Evolutionary conservation across 441 rosid species (phyloP).

Genomic region (Gossypium trilobum): DNA sequence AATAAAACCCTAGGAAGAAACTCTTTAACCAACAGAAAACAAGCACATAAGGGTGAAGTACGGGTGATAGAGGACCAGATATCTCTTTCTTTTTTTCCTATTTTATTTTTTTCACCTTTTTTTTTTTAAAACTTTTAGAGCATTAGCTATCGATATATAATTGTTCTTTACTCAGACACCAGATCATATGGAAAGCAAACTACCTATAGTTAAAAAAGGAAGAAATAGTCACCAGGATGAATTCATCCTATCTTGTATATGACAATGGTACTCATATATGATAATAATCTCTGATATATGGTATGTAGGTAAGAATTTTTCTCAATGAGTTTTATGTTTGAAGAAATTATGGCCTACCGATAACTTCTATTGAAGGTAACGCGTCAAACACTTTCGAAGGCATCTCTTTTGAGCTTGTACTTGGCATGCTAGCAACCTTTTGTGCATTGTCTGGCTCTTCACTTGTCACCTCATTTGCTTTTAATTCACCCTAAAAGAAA

Average conservation of each 20-base stretch:
- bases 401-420: slow-evolving; percentile 30
- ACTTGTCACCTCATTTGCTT: slow-evolving; percentile 18
- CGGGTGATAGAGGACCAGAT: not conserved
- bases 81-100: not conserved
- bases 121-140: not conserved
- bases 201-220: not conserved
- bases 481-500: slow-evolving; percentile 32
- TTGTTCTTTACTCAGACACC: not conserved
- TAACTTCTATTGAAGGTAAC: slow-evolving; percentile 48
- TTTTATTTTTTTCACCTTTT: not conserved
- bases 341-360: slow-evolving; percentile 42
- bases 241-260: not conserved
- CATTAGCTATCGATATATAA: not conserved
- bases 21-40: not conserved
- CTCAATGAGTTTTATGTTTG: not conserved
- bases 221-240: not conserved
- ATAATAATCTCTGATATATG: not conserved
- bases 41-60: not conserved
- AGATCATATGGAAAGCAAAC: not conserved
- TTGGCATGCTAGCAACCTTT: slow-evolving; percentile 30
- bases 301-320: not conserved
- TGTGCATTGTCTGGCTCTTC: slow-evolving; percentile 55
- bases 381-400: slow-evolving; percentile 40
- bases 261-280: not conserved
- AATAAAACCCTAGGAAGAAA: slow-evolving; percentile 1